These are phyloP conservation scores for Backusella macrospora DNA, from an alignment of 192 early-diverging fungal species.

Conservation along the genomic window DNA sequence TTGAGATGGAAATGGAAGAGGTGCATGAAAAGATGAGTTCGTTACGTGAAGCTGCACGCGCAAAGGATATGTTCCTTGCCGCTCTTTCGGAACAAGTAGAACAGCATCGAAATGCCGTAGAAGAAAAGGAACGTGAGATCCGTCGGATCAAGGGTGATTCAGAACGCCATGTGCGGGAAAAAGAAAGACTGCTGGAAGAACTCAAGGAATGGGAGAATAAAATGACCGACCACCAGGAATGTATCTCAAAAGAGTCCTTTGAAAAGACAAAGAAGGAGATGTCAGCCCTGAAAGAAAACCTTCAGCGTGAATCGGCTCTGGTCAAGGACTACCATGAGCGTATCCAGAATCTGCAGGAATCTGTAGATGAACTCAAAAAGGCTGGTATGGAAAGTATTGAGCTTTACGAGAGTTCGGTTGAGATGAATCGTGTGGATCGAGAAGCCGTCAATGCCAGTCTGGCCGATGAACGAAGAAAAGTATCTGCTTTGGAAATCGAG, in stretches of 20 bases:
- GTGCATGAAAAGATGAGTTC: slow-evolving; percentile 45
- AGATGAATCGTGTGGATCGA: slow-evolving; percentile 41
- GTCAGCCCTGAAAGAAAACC: slow-evolving; percentile 25
- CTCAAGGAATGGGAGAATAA: slow-evolving; percentile 30
- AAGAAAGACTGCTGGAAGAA: slow-evolving; percentile 32
- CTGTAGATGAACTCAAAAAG: slow-evolving; percentile 43
- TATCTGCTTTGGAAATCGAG: slow-evolving; percentile 34
- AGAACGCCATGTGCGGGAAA: slow-evolving; percentile 36
- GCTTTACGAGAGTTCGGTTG: slow-evolving; percentile 46
- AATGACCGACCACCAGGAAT: slow-evolving; percentile 22
- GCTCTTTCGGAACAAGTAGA: slow-evolving; percentile 43
- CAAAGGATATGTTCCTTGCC: slow-evolving; percentile 45
- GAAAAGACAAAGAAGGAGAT: slow-evolving; percentile 36
- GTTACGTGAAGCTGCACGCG: slow-evolving; percentile 40
- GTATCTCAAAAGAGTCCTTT: slow-evolving; percentile 25
- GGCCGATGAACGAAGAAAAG: slow-evolving; percentile 36
- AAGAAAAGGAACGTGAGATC: slow-evolving; percentile 45
- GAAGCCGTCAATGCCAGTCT: slow-evolving; percentile 40
- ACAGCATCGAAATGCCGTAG: slow-evolving; percentile 35
- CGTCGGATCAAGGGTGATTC: slow-evolving; percentile 32
- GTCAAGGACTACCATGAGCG: slow-evolving; percentile 25
- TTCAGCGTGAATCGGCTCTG: slow-evolving; percentile 17
- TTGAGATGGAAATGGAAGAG: slow-evolving; percentile 43
- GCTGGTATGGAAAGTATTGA: slow-evolving; percentile 51
- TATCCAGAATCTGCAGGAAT: slow-evolving; percentile 30